Conservation (phyloP, 345 rosid genomes). For the Eucalyptus polyanthemos region DNA sequence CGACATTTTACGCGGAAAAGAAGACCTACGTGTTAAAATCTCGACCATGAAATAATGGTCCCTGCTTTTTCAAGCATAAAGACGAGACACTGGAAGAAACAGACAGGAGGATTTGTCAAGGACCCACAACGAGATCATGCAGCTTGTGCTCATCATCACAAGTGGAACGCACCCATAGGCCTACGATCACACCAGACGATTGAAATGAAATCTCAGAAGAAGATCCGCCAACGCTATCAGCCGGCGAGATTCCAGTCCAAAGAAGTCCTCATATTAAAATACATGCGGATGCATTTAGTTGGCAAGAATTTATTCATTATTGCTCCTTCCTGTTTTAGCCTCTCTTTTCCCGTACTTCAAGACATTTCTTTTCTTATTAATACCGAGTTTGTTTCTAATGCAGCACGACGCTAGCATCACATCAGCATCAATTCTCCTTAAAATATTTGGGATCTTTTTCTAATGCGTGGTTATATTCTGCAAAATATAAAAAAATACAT, state of each 20-base stretch:
- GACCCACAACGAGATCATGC: neutral
- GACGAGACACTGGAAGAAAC: neutral
- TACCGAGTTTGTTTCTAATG: neutral
- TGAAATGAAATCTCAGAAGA: neutral
- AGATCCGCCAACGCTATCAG: neutral
- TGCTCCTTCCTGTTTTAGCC: neutral
- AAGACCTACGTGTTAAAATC: neutral
- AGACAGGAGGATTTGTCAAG: neutral
- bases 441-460: neutral
- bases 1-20: neutral
- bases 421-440: neutral
- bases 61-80: neutral
- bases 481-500: neutral
- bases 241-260: neutral
- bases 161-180: neutral
- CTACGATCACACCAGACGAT: neutral
- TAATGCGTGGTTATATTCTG: neutral
- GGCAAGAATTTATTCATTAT: neutral
- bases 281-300: neutral
- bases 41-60: neutral
- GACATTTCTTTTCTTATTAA: neutral
- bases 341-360: neutral
- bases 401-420: neutral
- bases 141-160: neutral
- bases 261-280: neutral